Percentiles rank a stretch among this genome's conserved stretches.
Conservation (phyloP, 1,284 basidiomycete genomes). For the Agaricales sp. region DNA sequence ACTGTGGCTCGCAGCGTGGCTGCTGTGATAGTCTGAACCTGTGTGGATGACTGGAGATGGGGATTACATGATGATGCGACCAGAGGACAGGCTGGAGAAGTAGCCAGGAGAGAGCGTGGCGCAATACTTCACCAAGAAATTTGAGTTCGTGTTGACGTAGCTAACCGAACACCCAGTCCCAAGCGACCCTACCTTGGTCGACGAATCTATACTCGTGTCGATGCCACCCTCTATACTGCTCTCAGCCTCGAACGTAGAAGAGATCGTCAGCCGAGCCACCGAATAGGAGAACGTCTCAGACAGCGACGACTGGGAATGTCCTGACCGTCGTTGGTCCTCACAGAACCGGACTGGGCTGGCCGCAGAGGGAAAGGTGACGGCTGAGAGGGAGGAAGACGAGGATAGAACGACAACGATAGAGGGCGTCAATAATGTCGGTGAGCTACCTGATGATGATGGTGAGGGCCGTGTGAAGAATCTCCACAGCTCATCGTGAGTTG, state of each 20-base stretch:
- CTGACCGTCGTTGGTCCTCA: slow-evolving; percentile 5
- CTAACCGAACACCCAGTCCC: slow-evolving; percentile 35
- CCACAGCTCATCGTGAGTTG: slow-evolving; percentile 84
- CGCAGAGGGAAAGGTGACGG: neutral
- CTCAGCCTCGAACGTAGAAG: neutral
- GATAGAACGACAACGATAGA: slow-evolving; percentile 6
- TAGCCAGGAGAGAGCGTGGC: no score
- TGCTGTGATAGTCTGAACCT: no score
- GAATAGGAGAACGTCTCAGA: no score
- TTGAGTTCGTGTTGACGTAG: slow-evolving; percentile 62
- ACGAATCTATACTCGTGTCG: no score
- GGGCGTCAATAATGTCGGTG: slow-evolving; percentile 4
- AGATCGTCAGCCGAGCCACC: neutral
- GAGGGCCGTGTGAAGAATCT: slow-evolving; percentile 59
- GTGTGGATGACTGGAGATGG: no score
- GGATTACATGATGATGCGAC: no score
- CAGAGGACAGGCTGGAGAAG: no score
- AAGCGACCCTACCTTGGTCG: no score
- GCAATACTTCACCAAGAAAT: slow-evolving; percentile 66
- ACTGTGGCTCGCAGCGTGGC: no score
- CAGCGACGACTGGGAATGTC: slow-evolving; percentile 6
- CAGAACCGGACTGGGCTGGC: slow-evolving; percentile 1
- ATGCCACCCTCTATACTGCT: no score
- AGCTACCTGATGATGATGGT: slow-evolving; percentile 6
- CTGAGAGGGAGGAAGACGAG: neutral